Evolutionary conservation across 352 stramenopile genomes (phyloP), one percentile per base, ranked within the genome.

Genomic region (Thraustochytrium sp.): DNA sequence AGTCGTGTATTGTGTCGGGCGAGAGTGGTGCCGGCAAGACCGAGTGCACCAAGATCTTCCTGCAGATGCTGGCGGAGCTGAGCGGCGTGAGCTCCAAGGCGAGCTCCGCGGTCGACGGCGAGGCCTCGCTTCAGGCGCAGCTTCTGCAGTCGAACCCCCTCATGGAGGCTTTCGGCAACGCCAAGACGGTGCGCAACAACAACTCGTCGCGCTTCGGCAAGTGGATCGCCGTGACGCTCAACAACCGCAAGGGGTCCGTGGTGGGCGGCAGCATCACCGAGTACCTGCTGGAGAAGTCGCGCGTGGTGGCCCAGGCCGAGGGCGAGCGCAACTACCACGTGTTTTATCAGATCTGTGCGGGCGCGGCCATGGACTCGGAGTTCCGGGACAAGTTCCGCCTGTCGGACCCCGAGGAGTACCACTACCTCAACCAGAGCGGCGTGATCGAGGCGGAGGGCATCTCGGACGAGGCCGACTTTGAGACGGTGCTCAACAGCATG

Each of bases 261-360:
- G 86, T 96, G 16, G 93, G 93, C 38, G 93, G 93, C 13, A 91
- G 92, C 76, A 96, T 89, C 75, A 96, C 95, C 82, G 97, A 98
- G 38, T 99, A 99, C 85, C 89, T 99, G 55, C 89, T 99, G 16
- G 96, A 99, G 87, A 99, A 99, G 88, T 97, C 95, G 76, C 94
- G 96, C 23, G 94, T 99, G 36, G 92, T 98, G 1, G 91, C 92
- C 34, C 97, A 97, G 87, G 91, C 90, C 3, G 86, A 95, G 23
- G 88, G 93, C 2, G 97, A 99, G 89, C 90, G 97, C 26, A 99
- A 99, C 87, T 99, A 98, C 89, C 96, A 99, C 88, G 96, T 99
- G 46, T 99, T 99, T 86, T 99, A 99, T 88, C 93, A 98, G 87
- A 86, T 99, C 21, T 95, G 95, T 84, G 90, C 92, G 0, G 94